A percentile compares a stretch with the other conserved stretches of the same genome.
phyloP scores from a whole-genome alignment of 2,329 filamentous ascomycete genomes.

The Neofusicoccum parvum region DNA sequence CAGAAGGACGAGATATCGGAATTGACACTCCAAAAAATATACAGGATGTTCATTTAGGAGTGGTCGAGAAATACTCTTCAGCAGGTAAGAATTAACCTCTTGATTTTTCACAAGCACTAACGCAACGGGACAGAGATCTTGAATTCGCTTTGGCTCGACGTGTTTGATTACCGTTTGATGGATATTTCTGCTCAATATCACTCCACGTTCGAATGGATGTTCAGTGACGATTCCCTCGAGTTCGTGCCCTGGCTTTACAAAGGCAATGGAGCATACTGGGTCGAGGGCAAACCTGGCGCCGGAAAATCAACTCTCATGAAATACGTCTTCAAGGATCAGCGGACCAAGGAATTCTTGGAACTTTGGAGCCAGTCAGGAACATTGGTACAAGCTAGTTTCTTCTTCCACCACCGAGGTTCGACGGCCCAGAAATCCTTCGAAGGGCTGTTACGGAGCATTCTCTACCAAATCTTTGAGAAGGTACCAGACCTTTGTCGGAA shows the following conservation, averaged over 20 bases:
- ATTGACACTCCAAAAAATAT: too few species aligned
- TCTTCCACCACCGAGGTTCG: conserved; percentile 47
- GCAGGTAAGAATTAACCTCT: not conserved
- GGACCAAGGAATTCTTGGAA: conserved; percentile 31
- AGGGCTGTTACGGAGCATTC: conserved; percentile 41
- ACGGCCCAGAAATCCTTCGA: conserved; percentile 44
- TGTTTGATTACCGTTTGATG: not conserved
- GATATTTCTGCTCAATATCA: not conserved
- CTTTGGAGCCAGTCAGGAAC: conserved; percentile 36
- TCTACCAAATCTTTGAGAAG: conserved; percentile 35
- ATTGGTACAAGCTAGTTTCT: conserved; percentile 40
- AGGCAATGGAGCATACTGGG: conserved; percentile 27
- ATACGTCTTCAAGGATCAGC: conserved; percentile 17
- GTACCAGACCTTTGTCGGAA: not conserved
- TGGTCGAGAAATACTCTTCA: not conserved
- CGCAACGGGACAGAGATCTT: not conserved
- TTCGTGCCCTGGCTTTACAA: not conserved
- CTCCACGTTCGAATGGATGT: not conserved
- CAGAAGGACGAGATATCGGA: too few species aligned
- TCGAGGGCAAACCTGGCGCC: conserved; percentile 50
- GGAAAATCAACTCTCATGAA: conserved; percentile 52
- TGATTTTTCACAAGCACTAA: not conserved
- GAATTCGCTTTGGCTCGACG: not conserved
- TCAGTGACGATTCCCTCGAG: not conserved
- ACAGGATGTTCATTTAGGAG: accelerated